phyloP scores from a whole-genome alignment of 441 rosid genomes.

The Omphalea diandra region DNA sequence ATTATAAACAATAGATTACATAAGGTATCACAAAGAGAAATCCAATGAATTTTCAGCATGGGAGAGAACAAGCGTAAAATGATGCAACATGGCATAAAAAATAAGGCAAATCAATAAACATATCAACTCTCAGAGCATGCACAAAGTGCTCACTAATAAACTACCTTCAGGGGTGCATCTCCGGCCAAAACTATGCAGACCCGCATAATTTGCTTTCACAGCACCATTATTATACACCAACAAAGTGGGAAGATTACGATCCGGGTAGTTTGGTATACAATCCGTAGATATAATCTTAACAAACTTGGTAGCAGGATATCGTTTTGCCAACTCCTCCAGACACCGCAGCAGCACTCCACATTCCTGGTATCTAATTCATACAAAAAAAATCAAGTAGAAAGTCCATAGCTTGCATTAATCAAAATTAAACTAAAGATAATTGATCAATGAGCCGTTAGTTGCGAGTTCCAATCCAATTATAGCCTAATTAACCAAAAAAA shows the following conservation, averaged over 20 bases:
- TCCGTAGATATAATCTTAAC: constrained; percentile 95
- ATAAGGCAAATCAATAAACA: too few species aligned
- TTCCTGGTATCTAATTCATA: constrained; percentile 63
- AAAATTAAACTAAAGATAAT: background rate
- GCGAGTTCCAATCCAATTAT: too few species aligned
- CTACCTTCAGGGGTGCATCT: constrained; percentile 96
- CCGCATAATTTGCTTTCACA: constrained; percentile 86
- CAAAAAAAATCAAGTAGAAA: constrained; percentile 17
- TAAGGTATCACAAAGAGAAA: background rate
- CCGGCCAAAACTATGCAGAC: constrained; percentile 79
- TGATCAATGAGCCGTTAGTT: too few species aligned
- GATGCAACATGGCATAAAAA: background rate
- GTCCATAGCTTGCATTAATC: background rate
- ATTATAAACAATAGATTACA: background rate
- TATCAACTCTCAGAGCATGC: too few species aligned
- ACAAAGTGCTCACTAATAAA: constrained; percentile 19
- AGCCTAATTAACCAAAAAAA: too few species aligned
- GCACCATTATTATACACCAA: constrained; percentile 90
- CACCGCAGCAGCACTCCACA: constrained; percentile 74
- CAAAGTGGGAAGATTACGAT: constrained; percentile 86
- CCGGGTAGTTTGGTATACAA: constrained; percentile 96
- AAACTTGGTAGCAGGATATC: constrained; percentile 90
- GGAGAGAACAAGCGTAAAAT: background rate
- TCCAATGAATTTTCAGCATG: background rate
- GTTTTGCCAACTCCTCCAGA: constrained; percentile 78